phyloP scores from a whole-genome alignment of 1,139 yeast species.

The Pneumocystis jirovecii region DNA sequence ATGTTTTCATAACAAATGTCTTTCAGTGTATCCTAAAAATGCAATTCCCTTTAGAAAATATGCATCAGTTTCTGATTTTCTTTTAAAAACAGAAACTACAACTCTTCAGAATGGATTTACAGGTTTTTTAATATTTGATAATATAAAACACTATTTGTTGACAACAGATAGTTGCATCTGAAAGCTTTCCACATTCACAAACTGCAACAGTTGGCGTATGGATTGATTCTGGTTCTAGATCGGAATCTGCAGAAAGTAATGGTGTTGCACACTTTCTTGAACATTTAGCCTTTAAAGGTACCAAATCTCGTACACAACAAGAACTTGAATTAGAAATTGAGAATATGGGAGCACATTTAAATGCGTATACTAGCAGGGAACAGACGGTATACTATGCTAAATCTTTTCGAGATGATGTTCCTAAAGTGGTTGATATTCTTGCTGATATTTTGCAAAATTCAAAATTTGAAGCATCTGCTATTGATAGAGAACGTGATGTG shows the following conservation, averaged over 20 bases:
- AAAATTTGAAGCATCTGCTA: constrained; percentile 64
- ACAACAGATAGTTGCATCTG: constrained; percentile 44
- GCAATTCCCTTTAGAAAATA: background rate
- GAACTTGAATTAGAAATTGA: constrained; percentile 85
- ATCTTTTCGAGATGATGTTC: constrained; percentile 64
- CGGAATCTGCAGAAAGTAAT: constrained; percentile 66
- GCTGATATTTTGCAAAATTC: constrained; percentile 83
- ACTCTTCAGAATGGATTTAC: constrained; percentile 73
- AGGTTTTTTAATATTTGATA: constrained; percentile 26
- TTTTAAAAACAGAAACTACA: constrained; percentile 42
- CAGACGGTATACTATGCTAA: constrained; percentile 94
- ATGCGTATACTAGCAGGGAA: constrained; percentile 43
- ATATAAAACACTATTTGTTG: background rate
- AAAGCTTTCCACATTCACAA: constrained; percentile 67
- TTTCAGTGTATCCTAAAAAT: no score
- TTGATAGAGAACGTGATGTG: constrained; percentile 91
- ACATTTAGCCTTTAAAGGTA: constrained; percentile 92
- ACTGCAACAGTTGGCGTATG: constrained; percentile 96
- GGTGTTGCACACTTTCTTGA: constrained; percentile 97
- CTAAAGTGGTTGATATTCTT: constrained; percentile 72
- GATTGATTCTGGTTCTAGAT: constrained; percentile 97
- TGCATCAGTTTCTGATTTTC: background rate
- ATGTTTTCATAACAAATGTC: background rate
- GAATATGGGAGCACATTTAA: constrained; percentile 88
- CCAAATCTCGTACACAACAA: constrained; percentile 64